These are phyloP conservation scores for Trichoderma sp. DNA, from an alignment of 2,329 filamentous ascomycete species.

Conservation along the genomic window DNA sequence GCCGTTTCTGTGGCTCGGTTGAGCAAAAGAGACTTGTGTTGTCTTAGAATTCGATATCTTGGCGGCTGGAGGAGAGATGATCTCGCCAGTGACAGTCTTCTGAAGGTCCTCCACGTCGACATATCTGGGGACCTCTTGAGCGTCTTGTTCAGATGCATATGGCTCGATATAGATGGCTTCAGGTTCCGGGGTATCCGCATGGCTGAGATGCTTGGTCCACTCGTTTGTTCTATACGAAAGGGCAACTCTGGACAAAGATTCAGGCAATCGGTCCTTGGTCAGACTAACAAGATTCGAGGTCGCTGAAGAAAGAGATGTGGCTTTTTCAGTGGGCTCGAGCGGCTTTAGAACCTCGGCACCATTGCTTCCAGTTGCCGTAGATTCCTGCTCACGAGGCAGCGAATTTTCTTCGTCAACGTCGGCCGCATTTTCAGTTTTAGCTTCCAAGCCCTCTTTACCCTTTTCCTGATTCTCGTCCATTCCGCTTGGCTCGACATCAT, in stretches of 20 bases:
- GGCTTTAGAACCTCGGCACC: neutral
- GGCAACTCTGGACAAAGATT: conserved; percentile 71
- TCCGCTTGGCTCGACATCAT: neutral
- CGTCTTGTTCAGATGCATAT: conserved; percentile 21
- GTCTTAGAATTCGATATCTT: conserved; percentile 31
- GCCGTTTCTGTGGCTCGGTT: conserved; percentile 15
- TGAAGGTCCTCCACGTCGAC: conserved; percentile 63
- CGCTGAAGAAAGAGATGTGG: conserved; percentile 42
- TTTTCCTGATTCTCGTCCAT: neutral
- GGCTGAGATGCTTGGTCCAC: conserved; percentile 86
- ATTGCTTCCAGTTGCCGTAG: neutral
- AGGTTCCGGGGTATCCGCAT: conserved; percentile 68
- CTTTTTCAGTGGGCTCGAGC: conserved; percentile 30
- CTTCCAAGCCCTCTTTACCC: neutral
- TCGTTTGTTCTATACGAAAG: conserved; percentile 88
- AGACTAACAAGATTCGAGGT: conserved; percentile 48
- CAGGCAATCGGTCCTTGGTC: conserved; percentile 62
- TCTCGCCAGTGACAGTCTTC: conserved; percentile 56
- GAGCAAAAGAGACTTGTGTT: conserved; percentile 26
- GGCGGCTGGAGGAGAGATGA: conserved; percentile 36
- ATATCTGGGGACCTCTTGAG: conserved; percentile 55
- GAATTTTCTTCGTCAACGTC: neutral
- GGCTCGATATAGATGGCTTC: conserved; percentile 57
- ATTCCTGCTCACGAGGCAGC: conserved; percentile 15
- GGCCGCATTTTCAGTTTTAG: neutral